Base-by-base conservation (phyloP, 2,329 filamentous ascomycete genomes). In the Emergomyces africanus region DNA sequence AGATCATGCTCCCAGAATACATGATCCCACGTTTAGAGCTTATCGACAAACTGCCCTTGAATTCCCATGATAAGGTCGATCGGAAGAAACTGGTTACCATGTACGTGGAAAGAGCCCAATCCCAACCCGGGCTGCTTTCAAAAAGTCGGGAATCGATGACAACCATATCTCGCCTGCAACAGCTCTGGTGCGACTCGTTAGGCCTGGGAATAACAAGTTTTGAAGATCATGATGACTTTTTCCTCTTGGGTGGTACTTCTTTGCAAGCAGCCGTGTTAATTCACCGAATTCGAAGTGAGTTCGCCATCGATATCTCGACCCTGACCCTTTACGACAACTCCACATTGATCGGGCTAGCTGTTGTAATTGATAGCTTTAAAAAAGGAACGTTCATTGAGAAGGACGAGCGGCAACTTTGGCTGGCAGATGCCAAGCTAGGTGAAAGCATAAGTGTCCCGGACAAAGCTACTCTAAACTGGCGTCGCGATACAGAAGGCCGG, bases 21-120 rank as follows among this genome's bases (percentile, higher is more conserved):
- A 86, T 87, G 2, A 81, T 90, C 0, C 88, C 88, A 0, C 83
- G 81, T 2, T 81, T 87, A 61, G 84, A 90, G 39, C 77, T 84
- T 0, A 80, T 90, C 57, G 75, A 81, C 49, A 81, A 81, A 61
- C 77, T 90, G 50, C 86, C 87, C 0, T 71, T 90, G 5, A 89
- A 87, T 68, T 84, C 83, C 8, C 88, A 88, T 64, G 85, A 85
- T 63, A 90, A 90, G 71, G 81, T 89, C 1, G 67, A 68, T 42
- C 63, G 67, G 23, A 61, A 62, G 30, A 39, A 54, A 2, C 51
- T 69, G 15, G 51, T 50, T 8, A 33, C 56, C 23, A 18, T 57
- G 9, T 64, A 64, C 44, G 55, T 48, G 28, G 44, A 57, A 8
- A 35, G 35, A 28, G 46, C 23, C n/a, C 58, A 41, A 46, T 44